Evolutionary conservation across 1,139 yeast genomes (phyloP).

Genomic region (Taphrina deformans): DNA sequence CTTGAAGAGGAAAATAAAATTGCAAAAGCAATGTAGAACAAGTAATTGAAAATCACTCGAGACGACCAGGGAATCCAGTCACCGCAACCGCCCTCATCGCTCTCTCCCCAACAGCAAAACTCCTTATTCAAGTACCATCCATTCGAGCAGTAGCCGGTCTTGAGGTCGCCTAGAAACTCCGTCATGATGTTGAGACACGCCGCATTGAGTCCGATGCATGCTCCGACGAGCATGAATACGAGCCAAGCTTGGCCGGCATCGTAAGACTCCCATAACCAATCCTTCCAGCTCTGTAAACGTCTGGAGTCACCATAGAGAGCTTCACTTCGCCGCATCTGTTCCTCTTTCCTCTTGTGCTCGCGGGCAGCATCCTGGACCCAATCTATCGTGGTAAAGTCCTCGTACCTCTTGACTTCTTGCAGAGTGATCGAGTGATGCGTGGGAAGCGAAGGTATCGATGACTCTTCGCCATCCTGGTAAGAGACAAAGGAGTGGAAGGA

Average conservation of each 20-base stretch:
- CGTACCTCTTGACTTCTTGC: slow-evolving; percentile 44
- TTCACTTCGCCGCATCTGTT: slow-evolving; percentile 38
- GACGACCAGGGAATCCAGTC: slow-evolving; percentile 35
- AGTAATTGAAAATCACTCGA: slow-evolving; percentile 47
- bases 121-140: slow-evolving; percentile 69
- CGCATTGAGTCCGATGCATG: slow-evolving; percentile 76
- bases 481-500: slow-evolving; percentile 1
- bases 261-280: slow-evolving; percentile 43
- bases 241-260: slow-evolving; percentile 70
- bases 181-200: slow-evolving; percentile 77
- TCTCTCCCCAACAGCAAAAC: slow-evolving; percentile 65
- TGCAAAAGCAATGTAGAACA: slow-evolving; percentile 61
- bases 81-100: slow-evolving; percentile 47
- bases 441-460: background rate
- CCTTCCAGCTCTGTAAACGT: slow-evolving; percentile 38
- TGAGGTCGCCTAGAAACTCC: slow-evolving; percentile 77
- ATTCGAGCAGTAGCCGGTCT: slow-evolving; percentile 71
- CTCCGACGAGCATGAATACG: slow-evolving; percentile 70
- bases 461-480: background rate
- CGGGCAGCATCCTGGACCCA: slow-evolving; percentile 77
- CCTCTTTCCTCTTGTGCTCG: slow-evolving; percentile 48
- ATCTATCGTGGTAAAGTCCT: slow-evolving; percentile 53
- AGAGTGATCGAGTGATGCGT: slow-evolving; percentile 35
- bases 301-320: slow-evolving; percentile 30
- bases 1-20: slow-evolving; percentile 63